These are phyloP conservation scores for Zygotorulaspora mrakii DNA, from an alignment of 1,139 yeast genomes.

Conservation along the genomic window DNA sequence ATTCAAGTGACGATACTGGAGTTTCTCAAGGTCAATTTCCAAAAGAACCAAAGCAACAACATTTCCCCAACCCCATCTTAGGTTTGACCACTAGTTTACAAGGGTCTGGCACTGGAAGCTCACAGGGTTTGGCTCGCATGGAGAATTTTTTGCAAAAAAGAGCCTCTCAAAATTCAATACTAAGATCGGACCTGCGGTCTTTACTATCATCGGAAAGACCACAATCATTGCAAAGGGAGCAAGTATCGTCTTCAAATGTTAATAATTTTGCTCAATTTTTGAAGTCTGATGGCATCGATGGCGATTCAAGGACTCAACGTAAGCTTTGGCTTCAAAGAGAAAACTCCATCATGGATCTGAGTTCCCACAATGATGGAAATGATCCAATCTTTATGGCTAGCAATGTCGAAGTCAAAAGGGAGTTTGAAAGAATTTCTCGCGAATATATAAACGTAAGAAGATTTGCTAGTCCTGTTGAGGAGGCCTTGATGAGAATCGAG, in stretches of 20 bases:
- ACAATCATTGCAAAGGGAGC: conserved; percentile 9
- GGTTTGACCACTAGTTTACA: conserved; percentile 33
- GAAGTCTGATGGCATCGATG: conserved; percentile 37
- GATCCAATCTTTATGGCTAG: conserved; percentile 43
- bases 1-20: conserved; percentile 1
- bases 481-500: conserved; percentile 50
- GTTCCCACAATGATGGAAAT: conserved; percentile 34
- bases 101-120: conserved; percentile 19
- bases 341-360: conserved; percentile 59
- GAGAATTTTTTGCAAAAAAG: conserved; percentile 17
- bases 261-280: conserved; percentile 39
- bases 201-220: conserved; percentile 8
- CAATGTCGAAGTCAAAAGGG: conserved; percentile 64
- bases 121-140: conserved; percentile 17
- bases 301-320: conserved; percentile 77
- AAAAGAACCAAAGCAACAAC: conserved; percentile 9
- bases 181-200: conserved; percentile 11
- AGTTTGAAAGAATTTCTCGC: conserved; percentile 69
- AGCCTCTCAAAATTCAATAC: conserved; percentile 14
- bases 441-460: conserved; percentile 70
- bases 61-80: conserved; percentile 33
- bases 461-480: conserved; percentile 64
- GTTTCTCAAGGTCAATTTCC: conserved; percentile 4
- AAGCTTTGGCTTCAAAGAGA: conserved; percentile 81
- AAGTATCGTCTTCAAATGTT: conserved; percentile 21